Conservation (phyloP, 2,329 filamentous ascomycete species). For the Paraphaeosphaeria sporulosa region DNA sequence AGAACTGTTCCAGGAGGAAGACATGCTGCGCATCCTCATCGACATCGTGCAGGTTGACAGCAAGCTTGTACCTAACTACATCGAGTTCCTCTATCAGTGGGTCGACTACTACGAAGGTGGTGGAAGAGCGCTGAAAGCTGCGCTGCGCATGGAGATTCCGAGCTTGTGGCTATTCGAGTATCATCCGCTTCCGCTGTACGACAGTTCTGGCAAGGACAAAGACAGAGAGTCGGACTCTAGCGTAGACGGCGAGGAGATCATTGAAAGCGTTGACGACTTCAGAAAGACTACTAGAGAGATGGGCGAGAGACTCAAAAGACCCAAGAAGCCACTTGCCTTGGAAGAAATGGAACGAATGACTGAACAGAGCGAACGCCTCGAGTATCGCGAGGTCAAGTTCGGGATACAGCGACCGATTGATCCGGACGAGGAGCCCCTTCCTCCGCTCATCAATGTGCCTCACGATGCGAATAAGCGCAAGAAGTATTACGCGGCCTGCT, state of each 20-base stretch:
- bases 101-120: conserved; percentile 43
- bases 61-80: conserved; percentile 41
- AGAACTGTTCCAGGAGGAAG: conserved; percentile 35
- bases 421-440: conserved; percentile 26
- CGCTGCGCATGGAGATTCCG: conserved; percentile 43
- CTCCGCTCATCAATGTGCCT: conserved; percentile 44
- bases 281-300: conserved; percentile 26
- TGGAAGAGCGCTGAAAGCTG: conserved; percentile 41
- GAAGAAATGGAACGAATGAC: conserved; percentile 29
- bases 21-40: conserved; percentile 39
- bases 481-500: conserved; percentile 43
- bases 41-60: conserved; percentile 40
- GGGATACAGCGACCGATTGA: conserved; percentile 39
- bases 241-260: too few relatives aligned
- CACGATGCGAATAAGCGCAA: conserved; percentile 25
- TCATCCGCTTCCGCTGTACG: conserved; percentile 32
- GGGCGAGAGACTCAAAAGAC: conserved; percentile 26
- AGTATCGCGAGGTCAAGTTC: conserved; percentile 43
- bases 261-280: conserved; percentile 6
- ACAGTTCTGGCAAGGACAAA: conserved; percentile 10
- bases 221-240: too few relatives aligned
- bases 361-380: conserved; percentile 39
- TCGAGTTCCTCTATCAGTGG: conserved; percentile 46
- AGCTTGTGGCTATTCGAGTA: conserved; percentile 46
- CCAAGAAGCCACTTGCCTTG: conserved; percentile 34